These are phyloP conservation scores for Trichoderma sp. DNA, from an alignment of 2,329 filamentous ascomycete genomes.

Conservation along the genomic window DNA sequence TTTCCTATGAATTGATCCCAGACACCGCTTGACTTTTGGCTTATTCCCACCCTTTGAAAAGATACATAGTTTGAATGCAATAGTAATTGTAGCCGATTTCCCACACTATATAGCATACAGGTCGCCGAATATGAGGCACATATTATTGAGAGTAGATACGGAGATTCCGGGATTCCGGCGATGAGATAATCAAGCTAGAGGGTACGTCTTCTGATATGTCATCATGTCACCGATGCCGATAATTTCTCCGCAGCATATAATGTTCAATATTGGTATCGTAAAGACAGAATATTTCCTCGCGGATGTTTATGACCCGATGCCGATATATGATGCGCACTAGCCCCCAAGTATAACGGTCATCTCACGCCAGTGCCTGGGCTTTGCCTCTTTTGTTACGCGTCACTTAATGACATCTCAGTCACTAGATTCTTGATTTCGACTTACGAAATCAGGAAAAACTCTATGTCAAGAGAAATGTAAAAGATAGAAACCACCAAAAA, in stretches of 20 bases:
- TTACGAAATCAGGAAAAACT: background rate
- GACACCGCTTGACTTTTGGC: no score
- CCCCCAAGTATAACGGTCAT: background rate
- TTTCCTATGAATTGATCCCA: background rate
- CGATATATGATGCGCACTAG: background rate
- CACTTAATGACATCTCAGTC: background rate
- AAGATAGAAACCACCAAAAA: no score
- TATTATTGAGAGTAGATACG: background rate
- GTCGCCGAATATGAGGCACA: background rate
- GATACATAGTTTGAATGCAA: background rate
- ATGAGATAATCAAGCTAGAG: background rate
- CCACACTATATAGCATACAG: background rate
- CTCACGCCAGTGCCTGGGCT: background rate
- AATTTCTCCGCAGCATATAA: background rate
- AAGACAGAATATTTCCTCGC: rapidly evolving
- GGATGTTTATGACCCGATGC: no score
- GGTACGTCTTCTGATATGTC: background rate
- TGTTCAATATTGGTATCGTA: background rate
- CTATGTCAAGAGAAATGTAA: no score
- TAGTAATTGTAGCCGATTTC: rapidly evolving
- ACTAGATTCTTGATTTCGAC: background rate
- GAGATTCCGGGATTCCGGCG: background rate
- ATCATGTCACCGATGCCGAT: background rate
- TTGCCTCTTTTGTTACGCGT: background rate
- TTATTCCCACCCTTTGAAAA: no score